Percentiles rank a stretch among this genome's conserved stretches.
Evolutionary conservation across 495 filamentous ascomycete species (phyloP).

Genomic region (Hypomontagnella monticulosa): DNA sequence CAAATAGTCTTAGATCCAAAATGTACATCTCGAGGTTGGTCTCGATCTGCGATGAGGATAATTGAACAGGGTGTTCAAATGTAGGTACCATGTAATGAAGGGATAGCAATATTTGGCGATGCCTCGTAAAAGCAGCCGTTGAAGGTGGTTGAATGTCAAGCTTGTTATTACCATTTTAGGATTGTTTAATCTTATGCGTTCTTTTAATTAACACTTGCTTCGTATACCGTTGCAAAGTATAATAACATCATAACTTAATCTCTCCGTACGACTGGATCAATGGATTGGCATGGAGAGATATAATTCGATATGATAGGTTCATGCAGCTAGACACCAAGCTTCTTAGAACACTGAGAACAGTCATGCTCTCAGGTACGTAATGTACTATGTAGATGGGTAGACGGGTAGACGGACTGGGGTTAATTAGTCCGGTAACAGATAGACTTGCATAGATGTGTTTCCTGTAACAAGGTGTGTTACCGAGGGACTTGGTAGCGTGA

Average conservation of each 20-base stretch:
- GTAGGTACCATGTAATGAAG: too few species aligned
- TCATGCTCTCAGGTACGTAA: too few species aligned
- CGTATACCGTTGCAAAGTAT: background rate
- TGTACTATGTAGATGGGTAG: background rate
- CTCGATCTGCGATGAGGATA: too few species aligned
- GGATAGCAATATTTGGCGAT: too few species aligned
- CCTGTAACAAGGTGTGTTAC: conserved; percentile 8
- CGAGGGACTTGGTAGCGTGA: conserved; percentile 25
- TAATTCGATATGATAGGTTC: too few species aligned
- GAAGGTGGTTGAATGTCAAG: background rate
- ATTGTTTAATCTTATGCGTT: conserved; percentile 4
- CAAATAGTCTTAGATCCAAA: too few species aligned
- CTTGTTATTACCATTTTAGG: conserved; percentile 11
- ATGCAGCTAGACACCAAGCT: too few species aligned
- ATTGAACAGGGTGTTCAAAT: too few species aligned
- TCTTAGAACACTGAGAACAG: too few species aligned
- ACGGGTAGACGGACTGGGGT: conserved; percentile 13
- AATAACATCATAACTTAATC: conserved; percentile 4
- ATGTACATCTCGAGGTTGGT: too few species aligned
- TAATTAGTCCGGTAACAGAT: conserved; percentile 36
- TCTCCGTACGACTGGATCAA: too few species aligned
- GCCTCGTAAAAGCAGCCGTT: conserved; percentile 11
- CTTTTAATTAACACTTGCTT: background rate
- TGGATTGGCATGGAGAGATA: too few species aligned
- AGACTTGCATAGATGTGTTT: background rate